phyloP scores from a whole-genome alignment of 2,329 filamentous ascomycete species.

The Neophaeococcomyces aloes region DNA sequence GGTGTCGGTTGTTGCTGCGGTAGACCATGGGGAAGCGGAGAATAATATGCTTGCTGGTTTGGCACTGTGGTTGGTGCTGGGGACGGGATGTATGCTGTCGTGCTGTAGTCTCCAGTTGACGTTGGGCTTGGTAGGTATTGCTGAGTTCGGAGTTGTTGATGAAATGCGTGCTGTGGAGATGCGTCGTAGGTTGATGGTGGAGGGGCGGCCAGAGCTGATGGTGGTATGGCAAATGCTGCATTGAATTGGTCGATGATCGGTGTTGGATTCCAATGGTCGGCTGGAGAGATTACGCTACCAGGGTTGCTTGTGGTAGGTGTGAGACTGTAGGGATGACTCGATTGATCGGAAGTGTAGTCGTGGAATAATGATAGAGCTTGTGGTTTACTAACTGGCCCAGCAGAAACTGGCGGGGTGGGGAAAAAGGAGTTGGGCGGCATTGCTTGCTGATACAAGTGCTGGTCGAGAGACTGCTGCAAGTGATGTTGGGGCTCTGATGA shows the following conservation, averaged over 20 bases:
- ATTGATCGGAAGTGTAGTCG: slow-evolving; percentile 35
- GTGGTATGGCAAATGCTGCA: slow-evolving; percentile 73
- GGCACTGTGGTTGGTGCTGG: slow-evolving; percentile 12
- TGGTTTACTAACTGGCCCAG: slow-evolving; percentile 63
- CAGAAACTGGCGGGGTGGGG: slow-evolving; percentile 63
- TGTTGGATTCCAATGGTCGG: slow-evolving; percentile 68
- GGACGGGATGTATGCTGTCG: slow-evolving; percentile 6
- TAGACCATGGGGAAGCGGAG: slow-evolving; percentile 2
- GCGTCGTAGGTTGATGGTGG: slow-evolving; percentile 15
- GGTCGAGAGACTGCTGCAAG: slow-evolving; percentile 1
- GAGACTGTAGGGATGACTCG: slow-evolving; percentile 38
- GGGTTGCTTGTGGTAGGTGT: slow-evolving; percentile 57
- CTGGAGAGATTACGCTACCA: neutral
- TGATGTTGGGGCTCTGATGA: slow-evolving; percentile 25
- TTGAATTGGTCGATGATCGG: slow-evolving; percentile 85
- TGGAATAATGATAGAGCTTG: slow-evolving; percentile 49
- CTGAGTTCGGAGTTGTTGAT: slow-evolving; percentile 2
- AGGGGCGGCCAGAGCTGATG: slow-evolving; percentile 25
- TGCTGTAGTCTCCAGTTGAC: neutral
- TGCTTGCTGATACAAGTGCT: slow-evolving; percentile 1
- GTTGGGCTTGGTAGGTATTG: slow-evolving; percentile 4
- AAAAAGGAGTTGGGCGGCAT: slow-evolving; percentile 14
- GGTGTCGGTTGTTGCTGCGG: slow-evolving; percentile 4
- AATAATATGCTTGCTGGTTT: slow-evolving; percentile 17
- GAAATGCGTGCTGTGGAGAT: slow-evolving; percentile 7